phyloP scores from a whole-genome alignment of 1,284 basidiomycete species.

The Thecaphora thlaspeos region DNA sequence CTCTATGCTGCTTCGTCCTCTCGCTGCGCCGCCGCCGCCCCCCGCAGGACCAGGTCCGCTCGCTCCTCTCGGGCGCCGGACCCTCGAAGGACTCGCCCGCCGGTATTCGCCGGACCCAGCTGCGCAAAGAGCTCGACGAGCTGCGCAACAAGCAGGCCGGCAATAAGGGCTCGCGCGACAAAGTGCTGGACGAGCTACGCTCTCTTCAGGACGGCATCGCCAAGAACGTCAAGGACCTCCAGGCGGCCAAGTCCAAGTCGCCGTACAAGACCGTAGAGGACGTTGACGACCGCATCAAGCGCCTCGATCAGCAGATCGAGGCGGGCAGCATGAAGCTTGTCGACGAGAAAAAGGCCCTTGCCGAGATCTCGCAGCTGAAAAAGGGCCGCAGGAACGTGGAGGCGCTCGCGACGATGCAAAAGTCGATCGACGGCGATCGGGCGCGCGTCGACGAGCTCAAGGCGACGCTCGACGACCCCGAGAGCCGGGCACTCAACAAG shows the following conservation, averaged over 20 bases:
- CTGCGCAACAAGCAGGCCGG: slow-evolving; percentile 78
- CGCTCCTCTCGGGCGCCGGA: slow-evolving; percentile 60
- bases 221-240: slow-evolving; percentile 89
- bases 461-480: slow-evolving; percentile 85
- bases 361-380: slow-evolving; percentile 74
- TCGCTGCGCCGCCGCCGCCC: too few relatives aligned
- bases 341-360: slow-evolving; percentile 90
- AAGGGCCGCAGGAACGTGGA: slow-evolving; percentile 49
- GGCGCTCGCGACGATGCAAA: slow-evolving; percentile 63
- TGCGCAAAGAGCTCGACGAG: slow-evolving; percentile 78
- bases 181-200: slow-evolving; percentile 80
- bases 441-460: slow-evolving; percentile 74
- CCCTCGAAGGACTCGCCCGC: slow-evolving; percentile 58
- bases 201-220: slow-evolving; percentile 74
- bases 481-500: slow-evolving; percentile 76
- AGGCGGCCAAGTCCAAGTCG: slow-evolving; percentile 76
- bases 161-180: slow-evolving; percentile 73
- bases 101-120: slow-evolving; percentile 71
- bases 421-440: slow-evolving; percentile 78
- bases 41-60: slow-evolving; percentile 73
- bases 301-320: slow-evolving; percentile 81
- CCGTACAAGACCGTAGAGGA: slow-evolving; percentile 85
- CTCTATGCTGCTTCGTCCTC: background rate
- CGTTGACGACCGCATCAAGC: slow-evolving; percentile 74
- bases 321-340: slow-evolving; percentile 87